Conservation (phyloP, 2,329 filamentous ascomycete genomes). For the Dothidotthia symphoricarpi region DNA sequence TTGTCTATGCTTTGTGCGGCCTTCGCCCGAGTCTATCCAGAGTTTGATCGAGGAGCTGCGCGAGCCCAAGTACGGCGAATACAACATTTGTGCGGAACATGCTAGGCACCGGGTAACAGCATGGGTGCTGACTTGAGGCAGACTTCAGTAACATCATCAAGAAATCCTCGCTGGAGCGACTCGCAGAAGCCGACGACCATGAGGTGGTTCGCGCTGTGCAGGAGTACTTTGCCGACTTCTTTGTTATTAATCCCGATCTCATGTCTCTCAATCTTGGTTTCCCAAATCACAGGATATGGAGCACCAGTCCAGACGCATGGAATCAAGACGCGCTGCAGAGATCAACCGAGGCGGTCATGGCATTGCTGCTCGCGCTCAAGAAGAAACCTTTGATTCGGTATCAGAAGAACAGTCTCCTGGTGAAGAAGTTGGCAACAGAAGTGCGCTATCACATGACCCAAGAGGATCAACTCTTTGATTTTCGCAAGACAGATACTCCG, state of each 20-base stretch:
- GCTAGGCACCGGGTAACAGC: not conserved
- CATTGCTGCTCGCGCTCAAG: slow-evolving; percentile 82
- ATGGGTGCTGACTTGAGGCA: slow-evolving; percentile 36
- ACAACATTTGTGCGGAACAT: slow-evolving; percentile 68
- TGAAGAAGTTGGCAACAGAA: slow-evolving; percentile 91
- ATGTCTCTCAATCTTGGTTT: slow-evolving; percentile 75
- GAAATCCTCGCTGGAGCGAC: slow-evolving; percentile 88
- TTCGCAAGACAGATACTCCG: slow-evolving; percentile 89
- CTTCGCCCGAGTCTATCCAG: slow-evolving; percentile 89
- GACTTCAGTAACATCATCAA: slow-evolving; percentile 96
- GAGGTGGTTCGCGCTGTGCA: slow-evolving; percentile 93
- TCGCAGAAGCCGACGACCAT: slow-evolving; percentile 95
- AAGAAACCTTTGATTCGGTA: slow-evolving; percentile 96
- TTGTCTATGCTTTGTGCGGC: slow-evolving; percentile 89
- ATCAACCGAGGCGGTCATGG: slow-evolving; percentile 82
- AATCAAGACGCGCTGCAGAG: slow-evolving; percentile 84
- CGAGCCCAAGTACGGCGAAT: slow-evolving; percentile 96
- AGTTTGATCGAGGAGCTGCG: slow-evolving; percentile 91
- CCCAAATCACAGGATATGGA: slow-evolving; percentile 77
- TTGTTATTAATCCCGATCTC: slow-evolving; percentile 91
- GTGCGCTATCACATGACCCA: slow-evolving; percentile 90
- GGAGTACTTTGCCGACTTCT: slow-evolving; percentile 94
- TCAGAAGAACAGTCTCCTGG: slow-evolving; percentile 82
- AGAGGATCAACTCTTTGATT: slow-evolving; percentile 95
- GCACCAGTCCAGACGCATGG: slow-evolving; percentile 79